Base-by-base conservation (phyloP, 1,139 yeast species). In the Suhomyces yuchorum region DNA sequence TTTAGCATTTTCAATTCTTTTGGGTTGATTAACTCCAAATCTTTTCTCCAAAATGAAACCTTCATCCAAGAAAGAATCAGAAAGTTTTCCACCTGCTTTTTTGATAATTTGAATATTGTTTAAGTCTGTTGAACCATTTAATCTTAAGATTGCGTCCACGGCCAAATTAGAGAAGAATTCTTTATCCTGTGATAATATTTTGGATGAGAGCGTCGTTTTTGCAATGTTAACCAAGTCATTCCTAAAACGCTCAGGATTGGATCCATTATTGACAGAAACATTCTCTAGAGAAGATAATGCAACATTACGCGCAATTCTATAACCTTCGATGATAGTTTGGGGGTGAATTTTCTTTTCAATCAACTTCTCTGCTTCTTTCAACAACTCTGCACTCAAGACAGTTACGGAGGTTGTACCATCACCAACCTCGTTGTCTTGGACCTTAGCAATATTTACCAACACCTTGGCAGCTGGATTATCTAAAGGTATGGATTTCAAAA, bases 331-430 rank as follows among this genome's bases (percentile, higher is more conserved):
- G 61, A 93, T 92, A 3, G 97, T 93, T 70, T 93, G 99, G 30
- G 99, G 99, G 68, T 95, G 99, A 52, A 93, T 93, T 66, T 87
- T 92, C 66, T 86, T 88, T 56, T 91, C 97, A 49, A 93, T 87
- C 56, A 93, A 80, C 65, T 85, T 85, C 70, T 95, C 99, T 30
- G 99, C 98, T 71, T 95, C 98, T 65, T 96, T 83, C 57, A 93
- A 78, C 52, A 93, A 77, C 69, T 93, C 99, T 12, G 97, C 53
- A 45, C 95, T 82, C 50, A 93, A 75, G 12, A 93, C 97, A 0
- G 98, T 91, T 30, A 93, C 99, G n/a, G 97, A 89, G 0, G 99
- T 93, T 40, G 99, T 93, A 56, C 99, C 99, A 68, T 93, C 99
- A 48, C 99, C 99, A 61, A 93, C 96, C 67, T 93, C 98, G 66